A percentile compares a stretch with the other conserved stretches of the same genome.
These are phyloP conservation scores for Paraphoma sp. DNA, from an alignment of 2,329 filamentous ascomycete species.

Conservation along the genomic window DNA sequence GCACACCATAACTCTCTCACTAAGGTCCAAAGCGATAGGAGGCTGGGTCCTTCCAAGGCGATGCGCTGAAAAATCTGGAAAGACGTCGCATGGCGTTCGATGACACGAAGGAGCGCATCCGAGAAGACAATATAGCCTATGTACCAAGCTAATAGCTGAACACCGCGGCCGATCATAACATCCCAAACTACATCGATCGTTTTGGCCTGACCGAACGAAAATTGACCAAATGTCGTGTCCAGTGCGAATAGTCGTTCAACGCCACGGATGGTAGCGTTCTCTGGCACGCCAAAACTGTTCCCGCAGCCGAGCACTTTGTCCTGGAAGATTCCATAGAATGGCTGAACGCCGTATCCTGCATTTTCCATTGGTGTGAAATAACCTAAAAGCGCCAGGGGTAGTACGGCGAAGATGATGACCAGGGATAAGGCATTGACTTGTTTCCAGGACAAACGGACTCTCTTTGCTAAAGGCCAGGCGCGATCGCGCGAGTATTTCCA, in stretches of 20 bases:
- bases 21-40: slow-evolving; percentile 33
- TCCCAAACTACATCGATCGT: slow-evolving; percentile 47
- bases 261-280: slow-evolving; percentile 24
- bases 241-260: slow-evolving; percentile 38
- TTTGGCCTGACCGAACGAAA: slow-evolving; percentile 42
- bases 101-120: slow-evolving; percentile 39
- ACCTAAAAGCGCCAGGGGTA: slow-evolving; percentile 17
- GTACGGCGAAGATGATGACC: slow-evolving; percentile 9
- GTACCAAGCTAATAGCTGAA: slow-evolving; percentile 38
- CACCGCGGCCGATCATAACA: slow-evolving; percentile 40
- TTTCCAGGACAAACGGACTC: neutral
- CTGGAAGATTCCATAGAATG: slow-evolving; percentile 16
- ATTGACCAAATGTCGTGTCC: slow-evolving; percentile 29
- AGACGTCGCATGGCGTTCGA: slow-evolving; percentile 43
- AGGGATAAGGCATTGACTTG: slow-evolving; percentile 18
- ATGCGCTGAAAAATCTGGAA: slow-evolving; percentile 45
- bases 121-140: slow-evolving; percentile 43
- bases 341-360: neutral
- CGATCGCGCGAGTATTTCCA: neutral
- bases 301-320: slow-evolving; percentile 22
- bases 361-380: slow-evolving; percentile 5
- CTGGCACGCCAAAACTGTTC: slow-evolving; percentile 6
- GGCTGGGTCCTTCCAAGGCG: slow-evolving; percentile 32
- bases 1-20: slow-evolving; percentile 30
- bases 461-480: neutral